Conservation (phyloP, 768 basidiomycete genomes). For the Termitomyces sp. region DNA sequence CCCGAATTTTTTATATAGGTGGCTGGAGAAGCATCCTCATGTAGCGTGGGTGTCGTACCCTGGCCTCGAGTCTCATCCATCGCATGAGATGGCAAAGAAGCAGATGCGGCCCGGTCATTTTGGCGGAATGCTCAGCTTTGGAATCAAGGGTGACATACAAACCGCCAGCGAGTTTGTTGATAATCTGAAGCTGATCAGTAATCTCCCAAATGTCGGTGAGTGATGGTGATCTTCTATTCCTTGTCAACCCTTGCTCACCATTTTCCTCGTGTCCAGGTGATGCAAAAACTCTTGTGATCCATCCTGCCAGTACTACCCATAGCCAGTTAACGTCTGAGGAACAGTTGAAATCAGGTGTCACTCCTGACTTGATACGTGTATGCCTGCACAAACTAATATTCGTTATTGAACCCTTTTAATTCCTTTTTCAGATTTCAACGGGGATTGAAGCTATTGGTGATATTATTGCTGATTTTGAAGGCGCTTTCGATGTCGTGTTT, state of each 20-base stretch:
- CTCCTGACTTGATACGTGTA: conserved; percentile 71
- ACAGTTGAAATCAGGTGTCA: conserved; percentile 60
- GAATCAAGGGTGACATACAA: conserved; percentile 52
- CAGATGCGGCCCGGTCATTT: conserved; percentile 49
- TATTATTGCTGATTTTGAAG: conserved; percentile 4
- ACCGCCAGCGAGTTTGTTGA: conserved; percentile 62
- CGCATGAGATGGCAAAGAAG: conserved; percentile 51
- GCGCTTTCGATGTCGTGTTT: background rate
- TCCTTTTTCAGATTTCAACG: background rate
- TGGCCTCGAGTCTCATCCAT: conserved; percentile 58
- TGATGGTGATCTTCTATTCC: background rate
- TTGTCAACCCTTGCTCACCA: background rate
- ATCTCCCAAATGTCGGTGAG: conserved; percentile 68
- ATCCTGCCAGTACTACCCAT: conserved; percentile 76
- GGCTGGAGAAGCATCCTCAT: conserved; percentile 57
- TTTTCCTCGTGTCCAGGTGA: conserved; percentile 32
- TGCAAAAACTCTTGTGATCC: conserved; percentile 77
- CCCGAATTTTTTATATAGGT: conserved; percentile 21
- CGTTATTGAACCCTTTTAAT: background rate
- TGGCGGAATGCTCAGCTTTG: conserved; percentile 77
- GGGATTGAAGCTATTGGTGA: conserved; percentile 3
- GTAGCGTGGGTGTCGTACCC: conserved; percentile 78
- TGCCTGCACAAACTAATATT: conserved; percentile 9
- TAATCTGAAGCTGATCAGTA: conserved; percentile 59
- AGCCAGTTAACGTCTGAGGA: conserved; percentile 60